A percentile compares a stretch with the other conserved stretches of the same genome.
Evolutionary conservation across 768 basidiomycete genomes (phyloP).

Genomic region (Kwoniella bestiolae): DNA sequence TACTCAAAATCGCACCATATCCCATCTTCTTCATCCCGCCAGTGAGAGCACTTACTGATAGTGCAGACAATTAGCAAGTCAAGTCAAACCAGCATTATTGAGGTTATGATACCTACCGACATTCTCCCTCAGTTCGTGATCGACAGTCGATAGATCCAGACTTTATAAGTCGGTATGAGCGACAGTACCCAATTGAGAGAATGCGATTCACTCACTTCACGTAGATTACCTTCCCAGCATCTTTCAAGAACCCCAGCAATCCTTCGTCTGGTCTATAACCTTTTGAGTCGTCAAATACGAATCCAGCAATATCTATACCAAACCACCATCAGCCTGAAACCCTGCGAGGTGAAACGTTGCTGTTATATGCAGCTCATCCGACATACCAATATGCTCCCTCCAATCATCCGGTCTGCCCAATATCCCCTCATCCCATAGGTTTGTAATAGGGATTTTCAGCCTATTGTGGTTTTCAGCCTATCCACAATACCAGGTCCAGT

Average conservation of each 20-base stretch:
- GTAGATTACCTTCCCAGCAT: constrained; percentile 65
- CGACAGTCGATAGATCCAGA: constrained; percentile 63
- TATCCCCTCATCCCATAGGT: constrained; percentile 66
- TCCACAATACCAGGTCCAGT: constrained; percentile 64
- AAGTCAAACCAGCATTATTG: background rate
- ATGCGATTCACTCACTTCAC: constrained; percentile 63
- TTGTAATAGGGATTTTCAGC: constrained; percentile 67
- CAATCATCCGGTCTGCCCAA: constrained; percentile 69
- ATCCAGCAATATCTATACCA: constrained; percentile 65
- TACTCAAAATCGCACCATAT: constrained; percentile 65
- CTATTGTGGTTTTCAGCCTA: constrained; percentile 65
- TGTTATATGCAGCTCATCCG: too few species aligned
- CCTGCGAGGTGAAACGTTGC: too few species aligned
- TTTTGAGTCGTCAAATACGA: constrained; percentile 67
- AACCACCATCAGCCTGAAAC: too few species aligned
- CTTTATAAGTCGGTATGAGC: too few species aligned
- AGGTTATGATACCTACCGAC: constrained; percentile 58
- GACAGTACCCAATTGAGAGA: too few species aligned
- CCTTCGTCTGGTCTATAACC: constrained; percentile 62
- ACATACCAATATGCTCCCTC: constrained; percentile 66
- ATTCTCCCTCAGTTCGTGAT: constrained; percentile 65
- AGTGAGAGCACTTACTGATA: background rate
- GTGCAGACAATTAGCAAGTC: background rate
- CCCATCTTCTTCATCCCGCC: constrained; percentile 63
- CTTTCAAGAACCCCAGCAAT: constrained; percentile 62